These are phyloP conservation scores for Blastobotrys persicus DNA, from an alignment of 1,139 yeast species.

Conservation along the genomic window DNA sequence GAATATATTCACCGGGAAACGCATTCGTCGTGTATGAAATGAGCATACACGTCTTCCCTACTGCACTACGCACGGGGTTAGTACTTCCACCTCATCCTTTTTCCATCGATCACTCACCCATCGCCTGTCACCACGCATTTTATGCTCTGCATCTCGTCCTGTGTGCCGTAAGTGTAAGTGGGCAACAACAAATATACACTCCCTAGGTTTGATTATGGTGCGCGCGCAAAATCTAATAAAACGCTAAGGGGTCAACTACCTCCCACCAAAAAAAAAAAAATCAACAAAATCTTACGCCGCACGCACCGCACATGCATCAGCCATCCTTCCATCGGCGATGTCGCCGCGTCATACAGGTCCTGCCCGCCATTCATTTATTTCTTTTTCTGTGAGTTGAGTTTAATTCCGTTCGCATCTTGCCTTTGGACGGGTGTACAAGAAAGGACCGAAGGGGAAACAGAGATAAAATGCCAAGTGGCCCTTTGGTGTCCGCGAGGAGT, in stretches of 20 bases:
- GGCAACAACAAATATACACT: neutral
- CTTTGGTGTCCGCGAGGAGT: no score
- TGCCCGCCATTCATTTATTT: no score
- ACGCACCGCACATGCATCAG: neutral
- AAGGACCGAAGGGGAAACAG: no score
- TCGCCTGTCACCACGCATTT: conserved; percentile 97
- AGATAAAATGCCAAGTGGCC: no score
- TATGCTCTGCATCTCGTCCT: conserved; percentile 67
- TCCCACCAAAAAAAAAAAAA: neutral
- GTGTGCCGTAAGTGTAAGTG: neutral
- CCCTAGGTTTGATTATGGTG: neutral
- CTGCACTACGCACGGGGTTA: conserved; percentile 52
- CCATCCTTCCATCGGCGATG: neutral
- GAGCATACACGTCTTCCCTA: conserved; percentile 87
- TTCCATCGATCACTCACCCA: conserved; percentile 45
- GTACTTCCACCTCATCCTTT: neutral
- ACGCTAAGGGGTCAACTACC: neutral
- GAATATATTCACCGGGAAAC: conserved; percentile 93
- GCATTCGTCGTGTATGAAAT: conserved; percentile 91
- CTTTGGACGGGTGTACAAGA: no score
- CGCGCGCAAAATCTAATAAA: neutral
- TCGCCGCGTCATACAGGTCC: no score
- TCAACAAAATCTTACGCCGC: neutral
- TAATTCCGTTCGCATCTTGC: no score
- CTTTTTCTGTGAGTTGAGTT: no score